These are phyloP conservation scores for Fraxinus velutina DNA, from an alignment of 305 asterid species.

Conservation along the genomic window DNA sequence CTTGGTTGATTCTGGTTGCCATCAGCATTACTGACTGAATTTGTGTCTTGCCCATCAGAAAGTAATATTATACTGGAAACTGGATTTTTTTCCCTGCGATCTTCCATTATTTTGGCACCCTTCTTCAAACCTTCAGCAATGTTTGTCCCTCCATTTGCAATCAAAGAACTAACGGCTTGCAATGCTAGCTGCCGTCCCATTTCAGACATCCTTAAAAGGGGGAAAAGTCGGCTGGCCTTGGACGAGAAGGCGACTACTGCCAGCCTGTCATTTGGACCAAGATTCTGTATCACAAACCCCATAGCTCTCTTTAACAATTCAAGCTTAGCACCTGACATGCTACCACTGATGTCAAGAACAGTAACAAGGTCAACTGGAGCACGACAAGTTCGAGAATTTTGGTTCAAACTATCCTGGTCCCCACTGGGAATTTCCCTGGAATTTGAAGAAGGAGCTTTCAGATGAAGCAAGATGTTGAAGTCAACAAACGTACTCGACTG, in stretches of 20 bases:
- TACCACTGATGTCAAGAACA: constrained; percentile 86
- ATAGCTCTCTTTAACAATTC: constrained; percentile 85
- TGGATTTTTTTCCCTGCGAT: constrained; percentile 67
- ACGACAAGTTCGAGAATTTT: constrained; percentile 59
- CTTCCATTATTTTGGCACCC: constrained; percentile 79
- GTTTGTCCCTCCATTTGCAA: constrained; percentile 84
- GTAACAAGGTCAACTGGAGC: constrained; percentile 89
- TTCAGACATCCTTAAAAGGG: constrained; percentile 78
- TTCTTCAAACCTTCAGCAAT: constrained; percentile 84
- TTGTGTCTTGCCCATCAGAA: constrained; percentile 91
- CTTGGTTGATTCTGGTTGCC: constrained; percentile 31
- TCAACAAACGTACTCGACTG: constrained; percentile 32
- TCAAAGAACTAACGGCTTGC: constrained; percentile 68
- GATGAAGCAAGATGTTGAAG: constrained; percentile 60
- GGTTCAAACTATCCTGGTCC: constrained; percentile 26
- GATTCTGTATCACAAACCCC: constrained; percentile 91
- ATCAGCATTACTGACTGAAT: constrained; percentile 45
- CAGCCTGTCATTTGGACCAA: constrained; percentile 78
- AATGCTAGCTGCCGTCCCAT: constrained; percentile 69
- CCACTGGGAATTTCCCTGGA: constrained; percentile 28
- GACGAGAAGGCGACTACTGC: constrained; percentile 86
- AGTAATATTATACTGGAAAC: constrained; percentile 70
- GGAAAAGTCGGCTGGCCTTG: constrained; percentile 81
- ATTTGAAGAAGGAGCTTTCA: constrained; percentile 70
- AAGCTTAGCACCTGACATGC: constrained; percentile 94